These are phyloP conservation scores for Mangifera indica DNA, from an alignment of 345 rosid genomes.

Conservation along the genomic window DNA sequence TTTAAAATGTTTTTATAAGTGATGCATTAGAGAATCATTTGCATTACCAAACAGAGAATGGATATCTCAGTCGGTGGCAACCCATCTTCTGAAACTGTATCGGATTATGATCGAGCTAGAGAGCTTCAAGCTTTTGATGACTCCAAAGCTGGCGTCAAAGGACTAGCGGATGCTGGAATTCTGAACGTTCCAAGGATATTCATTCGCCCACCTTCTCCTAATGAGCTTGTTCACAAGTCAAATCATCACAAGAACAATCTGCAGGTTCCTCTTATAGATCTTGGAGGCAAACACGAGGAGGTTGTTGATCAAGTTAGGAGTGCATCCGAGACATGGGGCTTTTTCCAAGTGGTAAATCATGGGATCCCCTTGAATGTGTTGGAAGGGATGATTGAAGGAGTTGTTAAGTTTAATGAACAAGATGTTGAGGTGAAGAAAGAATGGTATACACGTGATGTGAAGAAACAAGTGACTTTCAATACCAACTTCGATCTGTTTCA, in stretches of 20 bases:
- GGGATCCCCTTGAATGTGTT: conserved; percentile 30
- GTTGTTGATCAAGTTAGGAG: conserved; percentile 28
- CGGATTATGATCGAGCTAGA: conserved; percentile 7
- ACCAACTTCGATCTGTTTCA: conserved; percentile 19
- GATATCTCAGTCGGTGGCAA: background rate
- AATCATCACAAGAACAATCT: background rate
- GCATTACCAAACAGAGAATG: too few relatives aligned
- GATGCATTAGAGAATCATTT: too few relatives aligned
- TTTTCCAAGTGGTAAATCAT: conserved; percentile 51
- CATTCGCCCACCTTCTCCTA: background rate
- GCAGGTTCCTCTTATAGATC: conserved; percentile 20
- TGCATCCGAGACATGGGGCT: conserved; percentile 39
- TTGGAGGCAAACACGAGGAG: conserved; percentile 7
- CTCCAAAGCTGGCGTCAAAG: conserved; percentile 38
- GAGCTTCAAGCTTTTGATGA: conserved; percentile 44
- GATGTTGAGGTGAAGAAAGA: conserved; percentile 21
- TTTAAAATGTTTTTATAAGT: too few relatives aligned
- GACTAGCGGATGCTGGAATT: conserved; percentile 38
- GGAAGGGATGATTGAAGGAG: conserved; percentile 17
- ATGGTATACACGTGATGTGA: background rate
- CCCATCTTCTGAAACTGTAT: background rate
- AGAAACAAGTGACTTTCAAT: conserved; percentile 10
- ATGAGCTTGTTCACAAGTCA: background rate
- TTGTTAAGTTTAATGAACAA: conserved; percentile 18
- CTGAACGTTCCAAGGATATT: conserved; percentile 16